Evolutionary conservation across 768 basidiomycete genomes (phyloP), one percentile per base, ranked within the genome.

Genomic region (Suillus ampliporus): DNA sequence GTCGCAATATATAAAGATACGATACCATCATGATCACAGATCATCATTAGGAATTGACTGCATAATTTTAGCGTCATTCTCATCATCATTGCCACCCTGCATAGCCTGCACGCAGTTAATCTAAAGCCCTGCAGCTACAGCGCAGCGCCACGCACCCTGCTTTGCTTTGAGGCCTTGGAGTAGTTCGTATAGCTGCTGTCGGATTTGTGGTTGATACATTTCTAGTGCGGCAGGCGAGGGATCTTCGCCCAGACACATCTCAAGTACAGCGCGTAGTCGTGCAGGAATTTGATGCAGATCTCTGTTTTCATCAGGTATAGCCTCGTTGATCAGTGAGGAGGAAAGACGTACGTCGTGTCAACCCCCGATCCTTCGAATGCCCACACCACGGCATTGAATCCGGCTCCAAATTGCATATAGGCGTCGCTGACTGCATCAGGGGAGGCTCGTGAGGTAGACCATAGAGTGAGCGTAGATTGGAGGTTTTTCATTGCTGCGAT

Each of bases 351-450:
- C 96, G 83, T 88, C 68, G 95, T 86, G 64, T 89, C 84, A 65
- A 99, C 92, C 44, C 85, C 82, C 67, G 89, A 85, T 38, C 81
- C 78, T 11, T 85, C 82, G 71, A 99, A 97, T 0, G 94, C 92
- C 43, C 77, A 81, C 23, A 93, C 84, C 46, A 89, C 89, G 3
- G 83, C 77, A 74, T 95, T 95, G 80, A 97, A 96, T 67, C 95
- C 90, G 70, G 91, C 90, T 48, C 94, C 95, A 17, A 97, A 85
- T 68, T 87, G 84, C 59, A 99, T 92, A 74, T 95, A 99, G 58
- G 92, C 85, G 74, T 97, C 88, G 81, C 91, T 94, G 69, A 99
- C 94, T 70, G 93, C 80, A 15, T 76, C 78, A 58, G 94, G 90
- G 2, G 83, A 76, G 1, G 86, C 86, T 50, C 83, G 78, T 4